Evolutionary conservation across 495 filamentous ascomycete genomes (phyloP), one percentile per base, ranked within the genome.

Genomic region (Daldinia bambusicola): DNA sequence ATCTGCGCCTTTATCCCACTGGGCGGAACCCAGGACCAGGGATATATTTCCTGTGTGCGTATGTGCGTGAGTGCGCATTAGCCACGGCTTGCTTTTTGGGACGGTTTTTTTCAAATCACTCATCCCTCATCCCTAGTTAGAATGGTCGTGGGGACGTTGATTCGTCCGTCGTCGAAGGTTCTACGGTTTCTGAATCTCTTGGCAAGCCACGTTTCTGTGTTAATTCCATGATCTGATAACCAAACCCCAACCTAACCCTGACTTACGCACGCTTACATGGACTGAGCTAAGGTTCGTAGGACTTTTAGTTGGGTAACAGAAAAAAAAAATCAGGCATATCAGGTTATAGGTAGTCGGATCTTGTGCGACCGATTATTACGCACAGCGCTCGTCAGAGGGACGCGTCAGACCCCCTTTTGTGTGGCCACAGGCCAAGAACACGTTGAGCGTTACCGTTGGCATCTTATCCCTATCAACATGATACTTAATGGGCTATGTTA

Each of bases 161-260:
- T 67, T 67, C 43, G 64, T 48, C 50, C 50, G 3, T 26, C 34
- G 4, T 13, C 20, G 18, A 26, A 26, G 26, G 26, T 26, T 26
- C 12, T 34, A 13, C 38, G 43, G 41, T 9, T 26, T 37, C 30
- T n/a, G 16, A 38, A 38, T 45, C 22, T 43, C 64, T 67, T 67
- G 64, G 64, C 64, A 67, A 67, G 64, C 64, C 64, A 67, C 57
- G 56, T 66, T 32, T 20, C 38, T 38, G 14, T 26, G 26, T 26
- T 26, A 26, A 26, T 26, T 16, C 40, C 32, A 66, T 40, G 55
- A 58, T 41, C 34, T 53, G 26, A 52, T 18, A 31, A 52, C 50
- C 18, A 16, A 16, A n/a, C n/a, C n/a, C n/a, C n/a, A 7, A 26
- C 26, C 26, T 3, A 26, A 26, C 26, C 26, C 26, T 26, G 26